These are phyloP conservation scores for Cercospora janseana DNA, from an alignment of 2,329 filamentous ascomycete species.

Conservation along the genomic window DNA sequence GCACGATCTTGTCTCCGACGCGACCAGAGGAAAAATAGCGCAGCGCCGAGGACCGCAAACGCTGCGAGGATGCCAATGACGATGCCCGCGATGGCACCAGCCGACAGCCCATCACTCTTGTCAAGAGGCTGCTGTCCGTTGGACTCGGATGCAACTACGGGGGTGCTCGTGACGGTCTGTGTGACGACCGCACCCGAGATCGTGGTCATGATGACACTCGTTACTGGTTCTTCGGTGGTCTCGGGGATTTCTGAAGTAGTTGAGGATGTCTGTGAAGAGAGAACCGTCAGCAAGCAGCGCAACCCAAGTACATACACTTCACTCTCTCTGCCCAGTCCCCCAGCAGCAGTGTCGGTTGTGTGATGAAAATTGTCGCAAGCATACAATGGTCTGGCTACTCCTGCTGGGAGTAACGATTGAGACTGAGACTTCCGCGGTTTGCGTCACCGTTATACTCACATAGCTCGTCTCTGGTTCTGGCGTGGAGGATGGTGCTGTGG, in stretches of 20 bases:
- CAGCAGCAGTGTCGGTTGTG: conserved; percentile 19
- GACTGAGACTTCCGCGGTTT: conserved; percentile 30
- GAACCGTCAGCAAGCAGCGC: conserved; percentile 21
- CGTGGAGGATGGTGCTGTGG: conserved; percentile 23
- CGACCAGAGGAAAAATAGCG: conserved; percentile 43
- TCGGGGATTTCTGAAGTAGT: conserved; percentile 27
- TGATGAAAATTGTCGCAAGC: conserved; percentile 27
- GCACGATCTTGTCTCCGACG: conserved; percentile 31
- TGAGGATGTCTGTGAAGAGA: conserved; percentile 12
- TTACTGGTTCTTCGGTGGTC: conserved; percentile 30
- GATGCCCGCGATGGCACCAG: conserved; percentile 45
- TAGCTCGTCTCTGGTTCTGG: conserved; percentile 30
- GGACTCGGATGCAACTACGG: conserved; percentile 28
- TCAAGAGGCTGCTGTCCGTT: conserved; percentile 25
- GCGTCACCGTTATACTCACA: conserved; percentile 34
- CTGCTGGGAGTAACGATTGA: conserved; percentile 29
- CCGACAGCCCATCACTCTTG: conserved; percentile 35
- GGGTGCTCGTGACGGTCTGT: conserved; percentile 45
- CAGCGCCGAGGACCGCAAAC: conserved; percentile 40
- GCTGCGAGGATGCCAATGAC: conserved; percentile 45
- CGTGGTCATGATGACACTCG: conserved; percentile 43
- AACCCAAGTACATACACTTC: conserved; percentile 13
- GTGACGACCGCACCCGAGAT: conserved; percentile 46
- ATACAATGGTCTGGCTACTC: conserved; percentile 26
- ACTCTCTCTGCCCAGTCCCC: conserved; percentile 11